These are phyloP conservation scores for Chlorella variabilis DNA, from an alignment of 163 green algal species.

Conservation along the genomic window DNA sequence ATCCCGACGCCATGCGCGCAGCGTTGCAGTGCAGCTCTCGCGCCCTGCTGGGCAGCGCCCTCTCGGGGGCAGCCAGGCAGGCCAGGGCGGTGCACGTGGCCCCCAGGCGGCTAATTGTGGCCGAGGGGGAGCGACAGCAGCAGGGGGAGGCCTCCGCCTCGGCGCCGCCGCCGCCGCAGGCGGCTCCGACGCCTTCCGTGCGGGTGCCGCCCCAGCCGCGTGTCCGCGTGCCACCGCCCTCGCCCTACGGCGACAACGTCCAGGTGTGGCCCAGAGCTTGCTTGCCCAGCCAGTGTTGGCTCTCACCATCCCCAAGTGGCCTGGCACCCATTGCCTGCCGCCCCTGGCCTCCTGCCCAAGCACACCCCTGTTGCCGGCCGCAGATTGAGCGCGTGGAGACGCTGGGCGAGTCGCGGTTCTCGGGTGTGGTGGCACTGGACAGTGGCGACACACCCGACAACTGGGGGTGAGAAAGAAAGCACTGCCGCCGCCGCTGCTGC, in stretches of 20 bases:
- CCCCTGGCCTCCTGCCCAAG: too few relatives aligned
- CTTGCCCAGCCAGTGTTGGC: too few relatives aligned
- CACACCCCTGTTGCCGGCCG: neutral
- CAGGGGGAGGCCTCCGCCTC: conserved; percentile 20
- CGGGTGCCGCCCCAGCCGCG: conserved; percentile 1
- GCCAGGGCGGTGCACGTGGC: neutral
- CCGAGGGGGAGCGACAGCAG: conserved; percentile 23
- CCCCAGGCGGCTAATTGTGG: neutral
- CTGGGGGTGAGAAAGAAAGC: conserved; percentile 10
- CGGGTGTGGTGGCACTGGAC: conserved; percentile 41
- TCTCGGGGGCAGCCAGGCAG: neutral
- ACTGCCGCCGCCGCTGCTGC: too few relatives aligned
- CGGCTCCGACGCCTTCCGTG: neutral
- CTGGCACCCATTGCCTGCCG: neutral
- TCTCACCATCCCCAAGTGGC: too few relatives aligned
- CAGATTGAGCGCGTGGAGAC: conserved; percentile 19
- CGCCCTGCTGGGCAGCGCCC: neutral
- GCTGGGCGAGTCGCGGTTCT: conserved; percentile 11
- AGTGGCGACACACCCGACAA: conserved; percentile 14
- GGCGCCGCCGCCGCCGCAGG: neutral
- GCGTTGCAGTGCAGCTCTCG: neutral
- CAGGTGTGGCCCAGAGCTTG: neutral
- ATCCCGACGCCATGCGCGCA: neutral
- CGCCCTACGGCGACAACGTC: neutral
- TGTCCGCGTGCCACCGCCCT: neutral